phyloP scores from a whole-genome alignment of 1,284 basidiomycete genomes.

The Mycosarcoma mackinlayi region DNA sequence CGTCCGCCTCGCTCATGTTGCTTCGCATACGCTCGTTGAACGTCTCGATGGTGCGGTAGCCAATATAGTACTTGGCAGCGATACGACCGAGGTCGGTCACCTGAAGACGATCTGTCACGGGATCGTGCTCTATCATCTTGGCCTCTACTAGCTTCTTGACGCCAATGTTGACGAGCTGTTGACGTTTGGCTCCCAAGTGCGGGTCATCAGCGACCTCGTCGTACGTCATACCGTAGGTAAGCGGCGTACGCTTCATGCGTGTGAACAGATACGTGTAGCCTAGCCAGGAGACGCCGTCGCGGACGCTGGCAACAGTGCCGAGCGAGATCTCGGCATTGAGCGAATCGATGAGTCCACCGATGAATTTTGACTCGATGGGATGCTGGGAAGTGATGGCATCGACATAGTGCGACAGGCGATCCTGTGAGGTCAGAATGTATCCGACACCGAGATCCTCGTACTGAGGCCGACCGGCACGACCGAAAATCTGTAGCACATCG shows the following conservation, averaged over 20 bases:
- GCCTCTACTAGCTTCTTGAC: conserved; percentile 79
- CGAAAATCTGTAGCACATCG: conserved; percentile 95
- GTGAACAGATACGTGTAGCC: conserved; percentile 98
- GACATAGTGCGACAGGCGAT: conserved; percentile 92
- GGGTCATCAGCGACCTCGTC: conserved; percentile 82
- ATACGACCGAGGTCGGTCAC: conserved; percentile 91
- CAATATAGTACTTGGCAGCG: conserved; percentile 95
- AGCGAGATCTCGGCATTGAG: conserved; percentile 95
- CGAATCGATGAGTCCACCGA: conserved; percentile 85
- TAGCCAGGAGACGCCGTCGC: conserved; percentile 93
- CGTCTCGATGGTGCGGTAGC: conserved; percentile 84
- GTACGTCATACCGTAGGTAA: conserved; percentile 84
- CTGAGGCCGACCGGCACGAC: conserved; percentile 95
- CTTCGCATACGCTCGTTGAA: conserved; percentile 86
- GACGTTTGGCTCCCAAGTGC: conserved; percentile 79
- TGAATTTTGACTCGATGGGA: conserved; percentile 93
- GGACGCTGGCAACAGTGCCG: conserved; percentile 88
- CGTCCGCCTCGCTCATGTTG: conserved; percentile 93
- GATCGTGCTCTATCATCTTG: conserved; percentile 86
- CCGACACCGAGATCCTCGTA: conserved; percentile 95
- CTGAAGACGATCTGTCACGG: conserved; percentile 75
- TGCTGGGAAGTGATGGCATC: conserved; percentile 87
- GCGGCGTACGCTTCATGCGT: conserved; percentile 91
- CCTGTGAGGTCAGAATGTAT: conserved; percentile 92
- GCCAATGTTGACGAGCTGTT: conserved; percentile 78